A percentile compares a stretch with the other conserved stretches of the same genome.
phyloP scores from a whole-genome alignment of 768 basidiomycete genomes.

The Lactarius quietus region DNA sequence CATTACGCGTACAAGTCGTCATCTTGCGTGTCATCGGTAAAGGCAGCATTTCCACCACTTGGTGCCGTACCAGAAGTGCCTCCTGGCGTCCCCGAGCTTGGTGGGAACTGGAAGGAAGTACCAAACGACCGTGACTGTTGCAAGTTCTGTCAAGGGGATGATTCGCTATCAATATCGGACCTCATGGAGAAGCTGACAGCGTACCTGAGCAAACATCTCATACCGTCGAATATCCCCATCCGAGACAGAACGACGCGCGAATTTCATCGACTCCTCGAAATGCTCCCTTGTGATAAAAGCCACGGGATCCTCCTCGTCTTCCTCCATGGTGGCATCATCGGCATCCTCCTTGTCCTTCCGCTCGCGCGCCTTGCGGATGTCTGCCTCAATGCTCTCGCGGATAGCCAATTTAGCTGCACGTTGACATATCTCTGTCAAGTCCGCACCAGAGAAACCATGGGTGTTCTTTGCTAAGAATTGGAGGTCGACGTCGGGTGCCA shows the following conservation, averaged over 20 bases:
- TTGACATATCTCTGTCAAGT: constrained; percentile 99
- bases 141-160: constrained; percentile 54
- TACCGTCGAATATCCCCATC: constrained; percentile 96
- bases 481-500: constrained; percentile 80
- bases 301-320: constrained; percentile 83
- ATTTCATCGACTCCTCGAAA: constrained; percentile 99
- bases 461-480: constrained; percentile 85
- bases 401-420: constrained; percentile 97
- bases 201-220: constrained; percentile 94
- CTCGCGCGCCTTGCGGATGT: constrained; percentile 77
- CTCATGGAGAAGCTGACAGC: constrained; percentile 19
- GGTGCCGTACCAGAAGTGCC: constrained; percentile 30
- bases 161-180: background rate
- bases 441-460: constrained; percentile 98
- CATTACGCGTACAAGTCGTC: constrained; percentile 85
- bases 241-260: constrained; percentile 92
- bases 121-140: constrained; percentile 93
- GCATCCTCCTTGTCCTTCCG: constrained; percentile 78
- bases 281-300: constrained; percentile 88
- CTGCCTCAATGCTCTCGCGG: constrained; percentile 89
- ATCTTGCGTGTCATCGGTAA: constrained; percentile 81
- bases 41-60: constrained; percentile 61
- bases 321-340: constrained; percentile 65
- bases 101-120: constrained; percentile 98
- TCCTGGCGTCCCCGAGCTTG: constrained; percentile 35